phyloP scores from a whole-genome alignment of 805 yeast genomes.

The Wickerhamomyces subpelliculosus region DNA sequence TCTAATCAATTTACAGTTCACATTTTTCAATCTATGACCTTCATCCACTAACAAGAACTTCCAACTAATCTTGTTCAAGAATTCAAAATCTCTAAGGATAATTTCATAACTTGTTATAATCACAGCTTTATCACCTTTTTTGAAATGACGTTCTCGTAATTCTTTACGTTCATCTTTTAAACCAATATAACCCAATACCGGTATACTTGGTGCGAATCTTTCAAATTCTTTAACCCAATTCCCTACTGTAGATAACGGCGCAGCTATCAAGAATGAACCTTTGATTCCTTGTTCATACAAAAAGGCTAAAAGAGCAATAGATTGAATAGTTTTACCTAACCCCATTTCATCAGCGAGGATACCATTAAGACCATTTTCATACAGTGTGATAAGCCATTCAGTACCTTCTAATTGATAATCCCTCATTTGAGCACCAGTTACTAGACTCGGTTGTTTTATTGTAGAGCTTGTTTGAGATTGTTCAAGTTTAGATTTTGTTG shows the following conservation, averaged over 20 bases:
- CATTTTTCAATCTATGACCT: conserved; percentile 88
- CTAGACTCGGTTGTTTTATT: conserved; percentile 44
- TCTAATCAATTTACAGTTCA: conserved; percentile 66
- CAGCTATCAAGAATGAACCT: conserved; percentile 75
- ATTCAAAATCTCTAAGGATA: conserved; percentile 58
- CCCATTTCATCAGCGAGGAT: conserved; percentile 98
- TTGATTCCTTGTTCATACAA: conserved; percentile 68
- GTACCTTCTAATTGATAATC: conserved; percentile 86
- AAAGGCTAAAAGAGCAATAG: conserved; percentile 71
- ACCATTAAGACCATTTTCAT: conserved; percentile 92
- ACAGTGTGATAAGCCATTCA: conserved; percentile 83
- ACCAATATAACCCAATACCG: conserved; percentile 61
- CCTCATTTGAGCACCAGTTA: conserved; percentile 58
- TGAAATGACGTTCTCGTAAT: conserved; percentile 28
- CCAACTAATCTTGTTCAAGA: conserved; percentile 55
- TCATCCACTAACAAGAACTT: conserved; percentile 87
- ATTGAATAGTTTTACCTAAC: conserved; percentile 86
- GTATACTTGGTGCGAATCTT: conserved; percentile 65
- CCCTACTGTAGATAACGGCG: conserved; percentile 77
- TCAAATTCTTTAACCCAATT: conserved; percentile 78
- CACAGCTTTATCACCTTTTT: conserved; percentile 31
- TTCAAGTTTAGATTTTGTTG: conserved; percentile 16
- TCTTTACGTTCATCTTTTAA: conserved; percentile 45
- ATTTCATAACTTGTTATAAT: conserved; percentile 81
- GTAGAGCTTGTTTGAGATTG: conserved; percentile 4